Conservation (phyloP, 2,329 filamentous ascomycete genomes). For the Colletotrichum zoysiae region DNA sequence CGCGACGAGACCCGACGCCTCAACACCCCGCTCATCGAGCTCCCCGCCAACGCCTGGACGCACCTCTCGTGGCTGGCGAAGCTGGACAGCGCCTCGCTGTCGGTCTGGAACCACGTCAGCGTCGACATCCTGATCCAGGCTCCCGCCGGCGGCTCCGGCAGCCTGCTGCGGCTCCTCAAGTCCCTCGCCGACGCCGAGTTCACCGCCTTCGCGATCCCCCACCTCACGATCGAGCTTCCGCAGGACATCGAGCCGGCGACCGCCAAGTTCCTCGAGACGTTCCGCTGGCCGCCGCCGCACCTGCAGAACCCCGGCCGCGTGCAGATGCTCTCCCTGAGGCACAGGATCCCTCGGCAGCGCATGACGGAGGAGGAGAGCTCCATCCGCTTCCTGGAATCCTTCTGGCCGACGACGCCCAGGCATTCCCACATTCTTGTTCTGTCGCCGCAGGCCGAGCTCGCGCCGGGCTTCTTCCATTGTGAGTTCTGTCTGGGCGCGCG, state of each 20-base stretch:
- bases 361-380: conserved; percentile 78
- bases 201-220: conserved; percentile 74
- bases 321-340: conserved; percentile 76
- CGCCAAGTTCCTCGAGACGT: conserved; percentile 70
- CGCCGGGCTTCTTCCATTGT: conserved; percentile 86
- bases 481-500: conserved; percentile 45
- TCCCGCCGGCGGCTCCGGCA: conserved; percentile 76
- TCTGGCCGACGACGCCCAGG: conserved; percentile 78
- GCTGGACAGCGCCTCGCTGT: conserved; percentile 79
- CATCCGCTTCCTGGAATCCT: conserved; percentile 84
- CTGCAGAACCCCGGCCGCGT: conserved; percentile 48
- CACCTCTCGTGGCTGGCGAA: conserved; percentile 82
- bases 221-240: conserved; percentile 88
- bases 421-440: conserved; percentile 86
- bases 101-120: conserved; percentile 80
- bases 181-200: conserved; percentile 85
- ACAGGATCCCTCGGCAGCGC: conserved; percentile 73
- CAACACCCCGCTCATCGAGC: conserved; percentile 76
- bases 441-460: conserved; percentile 83
- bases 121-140: conserved; percentile 90
- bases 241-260: conserved; percentile 75
- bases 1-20: conserved; percentile 65
- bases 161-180: conserved; percentile 79
- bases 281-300: conserved; percentile 73
- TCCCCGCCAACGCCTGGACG: conserved; percentile 74